phyloP scores from a whole-genome alignment of 495 filamentous ascomycete species.

The Terfezia claveryi region DNA sequence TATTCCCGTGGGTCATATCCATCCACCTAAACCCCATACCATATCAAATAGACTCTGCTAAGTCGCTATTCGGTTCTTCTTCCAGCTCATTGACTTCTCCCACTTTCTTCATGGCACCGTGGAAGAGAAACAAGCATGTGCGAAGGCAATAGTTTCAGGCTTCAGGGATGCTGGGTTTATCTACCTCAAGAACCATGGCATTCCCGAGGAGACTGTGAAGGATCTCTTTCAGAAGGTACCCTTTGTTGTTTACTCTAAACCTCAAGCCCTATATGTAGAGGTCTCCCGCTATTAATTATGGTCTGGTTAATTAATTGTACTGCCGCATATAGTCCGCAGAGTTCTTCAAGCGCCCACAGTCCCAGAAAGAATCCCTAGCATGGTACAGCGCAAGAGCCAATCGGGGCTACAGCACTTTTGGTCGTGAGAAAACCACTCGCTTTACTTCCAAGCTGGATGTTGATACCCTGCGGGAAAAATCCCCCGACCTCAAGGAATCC shows the following conservation, averaged over 20 bases:
- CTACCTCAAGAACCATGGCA: slow-evolving; percentile 62
- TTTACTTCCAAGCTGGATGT: slow-evolving; percentile 21
- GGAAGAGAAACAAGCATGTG: slow-evolving; percentile 40
- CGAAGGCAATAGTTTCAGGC: slow-evolving; percentile 47
- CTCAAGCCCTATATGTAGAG: no score
- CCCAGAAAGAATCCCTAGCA: slow-evolving; percentile 44
- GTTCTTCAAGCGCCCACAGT: slow-evolving; percentile 53
- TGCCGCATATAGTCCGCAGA: slow-evolving; percentile 24
- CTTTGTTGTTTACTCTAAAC: no score
- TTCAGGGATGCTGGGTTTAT: slow-evolving; percentile 79
- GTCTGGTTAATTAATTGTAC: not conserved
- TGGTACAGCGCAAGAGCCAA: slow-evolving; percentile 57
- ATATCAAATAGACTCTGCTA: no score
- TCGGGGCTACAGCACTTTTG: slow-evolving; percentile 40
- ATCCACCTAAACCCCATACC: no score
- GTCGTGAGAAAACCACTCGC: slow-evolving; percentile 41
- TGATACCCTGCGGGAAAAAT: slow-evolving; percentile 26
- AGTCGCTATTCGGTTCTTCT: no score
- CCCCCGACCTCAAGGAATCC: slow-evolving; percentile 46
- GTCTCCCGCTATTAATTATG: not conserved
- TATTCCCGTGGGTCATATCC: slow-evolving; percentile 33
- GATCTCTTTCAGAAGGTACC: slow-evolving; percentile 35
- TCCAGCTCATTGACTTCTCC: slow-evolving; percentile 66
- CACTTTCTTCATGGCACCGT: slow-evolving; percentile 45
- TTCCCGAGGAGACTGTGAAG: slow-evolving; percentile 36